A percentile compares a stretch with the other conserved stretches of the same genome.
Evolutionary conservation across 768 basidiomycete species (phyloP).

Genomic region (Boletellus emodensis): DNA sequence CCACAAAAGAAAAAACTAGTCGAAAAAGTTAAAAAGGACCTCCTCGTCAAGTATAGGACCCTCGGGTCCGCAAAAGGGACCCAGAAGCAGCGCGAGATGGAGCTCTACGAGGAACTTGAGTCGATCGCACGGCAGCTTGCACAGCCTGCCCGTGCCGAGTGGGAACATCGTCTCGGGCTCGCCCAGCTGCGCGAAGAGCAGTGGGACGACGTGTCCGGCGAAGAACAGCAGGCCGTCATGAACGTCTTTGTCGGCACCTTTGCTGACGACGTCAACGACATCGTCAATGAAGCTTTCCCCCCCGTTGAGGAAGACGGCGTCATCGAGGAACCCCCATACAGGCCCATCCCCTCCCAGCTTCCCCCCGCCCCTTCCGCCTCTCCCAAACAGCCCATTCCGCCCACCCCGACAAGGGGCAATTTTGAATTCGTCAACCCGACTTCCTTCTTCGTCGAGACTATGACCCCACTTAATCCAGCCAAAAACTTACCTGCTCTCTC

Average conservation of each 20-base stretch:
- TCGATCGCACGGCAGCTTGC: constrained; percentile 22
- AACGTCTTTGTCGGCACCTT: constrained; percentile 30
- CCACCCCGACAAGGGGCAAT: constrained; percentile 16
- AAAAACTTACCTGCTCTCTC: constrained; percentile 31
- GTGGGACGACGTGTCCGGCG: constrained; percentile 29
- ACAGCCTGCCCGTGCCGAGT: constrained; percentile 30
- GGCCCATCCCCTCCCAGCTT: not conserved
- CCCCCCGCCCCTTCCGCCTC: constrained; percentile 2
- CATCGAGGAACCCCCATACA: constrained; percentile 16
- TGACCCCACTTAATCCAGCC: constrained; percentile 18
- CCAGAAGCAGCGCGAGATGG: constrained; percentile 28
- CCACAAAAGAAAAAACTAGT: constrained; percentile 27
- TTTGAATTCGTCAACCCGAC: constrained; percentile 30
- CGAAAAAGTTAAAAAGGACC: constrained; percentile 30
- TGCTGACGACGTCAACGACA: constrained; percentile 26
- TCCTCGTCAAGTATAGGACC: constrained; percentile 30
- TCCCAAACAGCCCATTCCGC: constrained; percentile 15
- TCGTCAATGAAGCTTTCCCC: constrained; percentile 6
- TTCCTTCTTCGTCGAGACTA: constrained; percentile 20
- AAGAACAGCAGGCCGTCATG: constrained; percentile 31
- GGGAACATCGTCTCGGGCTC: constrained; percentile 31
- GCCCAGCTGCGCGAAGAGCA: constrained; percentile 28
- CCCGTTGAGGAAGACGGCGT: constrained; percentile 17
- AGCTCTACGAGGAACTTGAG: constrained; percentile 25
- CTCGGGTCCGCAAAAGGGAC: constrained; percentile 22